Evolutionary conservation across 108 stramenopile species (phyloP).

Genomic region (Cyclostephanos invisitatus): DNA sequence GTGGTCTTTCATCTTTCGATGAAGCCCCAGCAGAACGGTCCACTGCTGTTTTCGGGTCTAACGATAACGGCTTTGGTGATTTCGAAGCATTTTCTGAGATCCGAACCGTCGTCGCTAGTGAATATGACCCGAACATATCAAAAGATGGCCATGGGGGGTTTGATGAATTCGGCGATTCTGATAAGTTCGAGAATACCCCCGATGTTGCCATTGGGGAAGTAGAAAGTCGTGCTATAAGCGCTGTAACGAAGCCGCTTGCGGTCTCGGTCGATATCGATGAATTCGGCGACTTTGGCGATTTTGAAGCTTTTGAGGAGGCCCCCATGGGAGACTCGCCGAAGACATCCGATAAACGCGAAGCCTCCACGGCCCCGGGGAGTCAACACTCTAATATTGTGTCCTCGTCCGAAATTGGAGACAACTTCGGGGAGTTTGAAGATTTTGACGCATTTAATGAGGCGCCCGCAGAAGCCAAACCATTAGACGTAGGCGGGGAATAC

Average conservation of each 20-base stretch:
- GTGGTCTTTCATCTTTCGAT: neutral
- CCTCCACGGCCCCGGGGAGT: neutral
- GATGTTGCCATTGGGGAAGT: too few species aligned
- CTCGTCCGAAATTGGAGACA: neutral
- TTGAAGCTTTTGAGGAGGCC: too few species aligned
- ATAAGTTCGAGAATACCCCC: too few species aligned
- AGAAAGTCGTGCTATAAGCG: too few species aligned
- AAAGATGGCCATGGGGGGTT: too few species aligned
- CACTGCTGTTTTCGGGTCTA: neutral
- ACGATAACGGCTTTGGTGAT: neutral
- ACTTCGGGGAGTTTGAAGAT: conserved; percentile 32
- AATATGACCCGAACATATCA: too few species aligned
- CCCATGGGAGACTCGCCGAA: neutral
- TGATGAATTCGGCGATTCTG: too few species aligned
- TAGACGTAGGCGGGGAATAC: neutral
- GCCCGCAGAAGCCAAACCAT: neutral
- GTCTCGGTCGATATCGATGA: too few species aligned
- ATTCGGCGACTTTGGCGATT: too few species aligned
- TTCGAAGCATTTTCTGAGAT: neutral
- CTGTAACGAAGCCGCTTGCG: too few species aligned
- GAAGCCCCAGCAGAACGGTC: neutral
- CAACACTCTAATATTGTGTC: neutral
- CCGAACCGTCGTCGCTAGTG: neutral
- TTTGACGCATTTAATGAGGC: conserved; percentile 15
- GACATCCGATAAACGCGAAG: neutral